Base-by-base conservation (phyloP, 2,329 filamentous ascomycete species). In the Curvularia hawaiiensis region DNA sequence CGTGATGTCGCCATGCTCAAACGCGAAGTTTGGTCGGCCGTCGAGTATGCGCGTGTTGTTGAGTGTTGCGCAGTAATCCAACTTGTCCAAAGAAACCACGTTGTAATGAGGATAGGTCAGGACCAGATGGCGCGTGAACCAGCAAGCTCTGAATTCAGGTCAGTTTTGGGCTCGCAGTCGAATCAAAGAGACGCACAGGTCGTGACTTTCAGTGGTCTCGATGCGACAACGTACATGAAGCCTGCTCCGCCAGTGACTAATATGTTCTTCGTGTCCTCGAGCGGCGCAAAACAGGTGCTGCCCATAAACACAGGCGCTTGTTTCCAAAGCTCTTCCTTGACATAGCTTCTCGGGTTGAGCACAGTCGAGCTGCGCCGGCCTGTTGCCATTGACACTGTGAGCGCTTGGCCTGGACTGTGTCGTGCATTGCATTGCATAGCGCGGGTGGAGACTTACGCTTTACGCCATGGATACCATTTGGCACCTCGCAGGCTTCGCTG, bases 211-310 rank as follows among this genome's bases (percentile, higher is more conserved):
- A 41, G 56, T 43, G 51, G 30, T 45, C 50, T 55, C 33, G 18
- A 51, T 26, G 43, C 35, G 47, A 69, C 35, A 45, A 70, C 88
- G 76, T 81, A 92, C 90, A 94, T 93, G 81, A 95, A 95, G 66
- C 91, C 91, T 61, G 90, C 90, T 52, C 90, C 91, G 49, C 91
- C 91, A 20, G 91, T 94, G 62, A 95, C 84, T 83, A 94, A 88
- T 67, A 94, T 92, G 71, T 92, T 93, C 76, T 85, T 89, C 53
- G 90, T 86, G 75, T 89, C 86, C 24, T 83, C 79, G 5, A 88
- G 79, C 43, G 89, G 86, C 69, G 88, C 85, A 65, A 90, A 93
- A 63, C 85, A 86, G 59, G 89, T 91, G 64, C 82, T 87, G 35
- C 90, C 90, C 11, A 75, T 87, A 53, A 92, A 80, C 28, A 91